phyloP scores from a whole-genome alignment of 805 yeast species.

The Kluyveromyces siamensis region DNA sequence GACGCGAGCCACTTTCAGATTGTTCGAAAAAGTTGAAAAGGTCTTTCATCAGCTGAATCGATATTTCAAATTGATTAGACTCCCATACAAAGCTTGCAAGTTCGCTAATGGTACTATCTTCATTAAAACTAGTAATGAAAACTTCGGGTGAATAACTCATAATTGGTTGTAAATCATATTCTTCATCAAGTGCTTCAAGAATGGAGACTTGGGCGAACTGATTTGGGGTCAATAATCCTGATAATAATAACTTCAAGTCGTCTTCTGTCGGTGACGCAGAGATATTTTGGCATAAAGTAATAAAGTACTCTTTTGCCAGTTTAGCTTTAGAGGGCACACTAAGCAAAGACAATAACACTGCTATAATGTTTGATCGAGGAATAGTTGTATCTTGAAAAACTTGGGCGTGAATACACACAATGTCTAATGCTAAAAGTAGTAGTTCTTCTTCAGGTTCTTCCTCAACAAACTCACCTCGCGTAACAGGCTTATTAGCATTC shows the following conservation, averaged over 20 bases:
- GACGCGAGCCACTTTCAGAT: conserved; percentile 56
- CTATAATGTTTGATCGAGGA: conserved; percentile 60
- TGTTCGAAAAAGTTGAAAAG: conserved; percentile 46
- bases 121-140: conserved; percentile 72
- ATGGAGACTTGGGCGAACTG: conserved; percentile 69
- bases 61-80: conserved; percentile 47
- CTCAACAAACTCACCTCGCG: conserved; percentile 62
- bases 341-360: conserved; percentile 56
- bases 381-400: conserved; percentile 55
- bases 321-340: conserved; percentile 71
- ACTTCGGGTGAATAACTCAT: conserved; percentile 53
- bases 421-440: conserved; percentile 64
- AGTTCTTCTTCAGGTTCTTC: conserved; percentile 89
- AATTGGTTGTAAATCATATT: conserved; percentile 43
- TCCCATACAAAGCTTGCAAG: conserved; percentile 80
- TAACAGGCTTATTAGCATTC: conserved; percentile 41
- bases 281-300: conserved; percentile 67
- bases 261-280: conserved; percentile 46
- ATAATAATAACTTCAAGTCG: conserved; percentile 54
- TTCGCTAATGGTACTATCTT: conserved; percentile 49
- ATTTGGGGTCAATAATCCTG: conserved; percentile 49
- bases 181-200: conserved; percentile 78
- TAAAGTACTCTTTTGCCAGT: conserved; percentile 72
- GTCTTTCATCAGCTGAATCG: conserved; percentile 30
- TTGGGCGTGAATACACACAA: conserved; percentile 60